Evolutionary conservation across 768 basidiomycete genomes (phyloP), one percentile per base, ranked within the genome.

Genomic region (Antrodiella citrinella): DNA sequence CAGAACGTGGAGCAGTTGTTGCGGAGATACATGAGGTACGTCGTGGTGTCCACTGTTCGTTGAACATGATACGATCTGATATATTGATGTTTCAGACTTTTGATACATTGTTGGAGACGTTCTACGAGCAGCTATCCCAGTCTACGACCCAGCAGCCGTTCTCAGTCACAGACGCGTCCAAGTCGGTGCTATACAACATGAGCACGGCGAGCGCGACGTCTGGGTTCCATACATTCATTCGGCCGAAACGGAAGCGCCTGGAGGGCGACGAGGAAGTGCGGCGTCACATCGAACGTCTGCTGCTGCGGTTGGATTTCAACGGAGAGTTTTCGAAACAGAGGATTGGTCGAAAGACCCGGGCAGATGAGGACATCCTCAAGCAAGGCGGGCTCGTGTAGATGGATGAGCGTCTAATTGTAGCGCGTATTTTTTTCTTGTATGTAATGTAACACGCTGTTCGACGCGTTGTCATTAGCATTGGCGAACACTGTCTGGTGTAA

Each of bases 281-380:
- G 39, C 73, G 90, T 55, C 89, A 89, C 62, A 77, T 93, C 10
- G 92, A 95, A 63, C 77, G 90, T 20, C 62, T 95, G 49, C 64
- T 94, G 39, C 71, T 95, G 25, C 77, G 89, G 35, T 67, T 95
- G 11, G 92, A 95, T 66, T 88, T 92, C 63, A 92, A 91, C 57
- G 87, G 84, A 11, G 78, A 73, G 43, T 80, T 88, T 55, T 86
- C 86, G 13, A 77, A 71, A 25, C 71, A 73, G 11, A 65, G 67
- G 38, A 64, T 51, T 18, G 61, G 56, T 54, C 59, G 59, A 74
- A 55, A 65, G 78, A 44, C 69, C 60, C 49, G 69, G 70, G 57
- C 73, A 50, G 52, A 67, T 45, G 59, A 59, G 49, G 57, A 60
- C 24, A 63, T 63, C 19, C 50, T 65, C 52, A 62, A 61, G 58